Base-by-base conservation (phyloP, 106 monocot genomes). In the Allium cepa region DNA sequence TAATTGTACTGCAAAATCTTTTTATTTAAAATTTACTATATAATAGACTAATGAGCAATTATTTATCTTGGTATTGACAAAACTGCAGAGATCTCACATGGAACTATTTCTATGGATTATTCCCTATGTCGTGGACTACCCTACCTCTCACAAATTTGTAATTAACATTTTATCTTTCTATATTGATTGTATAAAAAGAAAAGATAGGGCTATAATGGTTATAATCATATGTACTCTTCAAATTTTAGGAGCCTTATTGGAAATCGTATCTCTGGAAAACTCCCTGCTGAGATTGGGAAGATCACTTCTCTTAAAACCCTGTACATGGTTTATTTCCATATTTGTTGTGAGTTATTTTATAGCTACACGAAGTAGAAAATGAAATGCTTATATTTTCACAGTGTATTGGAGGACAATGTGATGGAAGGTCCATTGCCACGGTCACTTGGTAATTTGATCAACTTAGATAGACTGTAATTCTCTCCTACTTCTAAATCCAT, bases 41-140 rank as follows among this genome's bases (percentile, higher is more conserved):
- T 36, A 5, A 36, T 36, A 5, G 36, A 36, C 36, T 36, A 36
- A 36, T 36, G 36, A 36, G 36, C 3, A 36, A 36, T 36, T 36
- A 36, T 36, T 36, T 36, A 2, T 36, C 36, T 36, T 36, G 36
- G 1, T 36, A 36, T 36, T 36, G 36, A 36, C 36, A 36, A 36
- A 10, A 22, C 3, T 26, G 53, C 72, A 86, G 85, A 55, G 79
- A 81, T 63, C 81, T 86, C 0, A 46, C 70, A 18, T 68, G 75
- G 47, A 86, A 86, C 62, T 76, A 81, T 69, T 66, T 86, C 62
- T 76, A 58, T 79, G 85, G 85, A 69, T 53, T 69, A 14, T 69
- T 86, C 7, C 85, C 85, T 47, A 46, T 56, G 2, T 65, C 67
- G 6, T 86, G 85, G 85, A 76, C 76, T 57, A 55, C 69, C 5